These are phyloP conservation scores for Hypoxylon sp. DNA, from an alignment of 2,329 filamentous ascomycete species.

Conservation along the genomic window DNA sequence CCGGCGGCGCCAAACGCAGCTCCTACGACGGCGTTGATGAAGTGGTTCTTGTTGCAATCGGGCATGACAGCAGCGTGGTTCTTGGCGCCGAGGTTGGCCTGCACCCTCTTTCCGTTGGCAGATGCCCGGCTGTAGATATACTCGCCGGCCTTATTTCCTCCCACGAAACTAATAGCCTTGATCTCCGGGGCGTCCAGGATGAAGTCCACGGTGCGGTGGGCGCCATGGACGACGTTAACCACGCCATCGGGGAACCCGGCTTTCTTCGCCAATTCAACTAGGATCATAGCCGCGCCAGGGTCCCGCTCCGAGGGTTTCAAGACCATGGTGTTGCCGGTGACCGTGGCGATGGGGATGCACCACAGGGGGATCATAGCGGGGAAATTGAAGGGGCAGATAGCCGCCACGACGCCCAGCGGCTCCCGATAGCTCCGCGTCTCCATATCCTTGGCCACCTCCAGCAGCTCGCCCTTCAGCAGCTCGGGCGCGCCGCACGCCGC, in stretches of 20 bases:
- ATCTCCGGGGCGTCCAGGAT: slow-evolving; percentile 87
- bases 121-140: slow-evolving; percentile 86
- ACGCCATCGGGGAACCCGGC: slow-evolving; percentile 87
- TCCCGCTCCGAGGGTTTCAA: slow-evolving; percentile 91
- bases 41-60: slow-evolving; percentile 92
- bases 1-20: slow-evolving; percentile 89
- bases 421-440: slow-evolving; percentile 87
- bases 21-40: slow-evolving; percentile 85
- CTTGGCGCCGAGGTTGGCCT: slow-evolving; percentile 90
- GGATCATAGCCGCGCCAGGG: slow-evolving; percentile 86
- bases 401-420: slow-evolving; percentile 84
- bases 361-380: slow-evolving; percentile 94
- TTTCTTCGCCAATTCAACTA: slow-evolving; percentile 83
- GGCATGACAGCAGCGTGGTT: slow-evolving; percentile 89
- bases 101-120: slow-evolving; percentile 88
- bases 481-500: slow-evolving; percentile 85
- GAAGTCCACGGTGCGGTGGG: slow-evolving; percentile 86
- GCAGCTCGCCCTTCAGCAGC: slow-evolving; percentile 84
- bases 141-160: slow-evolving; percentile 88
- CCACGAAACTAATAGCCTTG: slow-evolving; percentile 90
- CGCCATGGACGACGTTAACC: slow-evolving; percentile 85
- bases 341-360: slow-evolving; percentile 87
- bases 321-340: slow-evolving; percentile 86
- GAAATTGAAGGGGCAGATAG: slow-evolving; percentile 93
- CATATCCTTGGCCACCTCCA: slow-evolving; percentile 92